Evolutionary conservation across 768 basidiomycete genomes (phyloP).

Genomic region (Chalciporus pseudorubinellus): DNA sequence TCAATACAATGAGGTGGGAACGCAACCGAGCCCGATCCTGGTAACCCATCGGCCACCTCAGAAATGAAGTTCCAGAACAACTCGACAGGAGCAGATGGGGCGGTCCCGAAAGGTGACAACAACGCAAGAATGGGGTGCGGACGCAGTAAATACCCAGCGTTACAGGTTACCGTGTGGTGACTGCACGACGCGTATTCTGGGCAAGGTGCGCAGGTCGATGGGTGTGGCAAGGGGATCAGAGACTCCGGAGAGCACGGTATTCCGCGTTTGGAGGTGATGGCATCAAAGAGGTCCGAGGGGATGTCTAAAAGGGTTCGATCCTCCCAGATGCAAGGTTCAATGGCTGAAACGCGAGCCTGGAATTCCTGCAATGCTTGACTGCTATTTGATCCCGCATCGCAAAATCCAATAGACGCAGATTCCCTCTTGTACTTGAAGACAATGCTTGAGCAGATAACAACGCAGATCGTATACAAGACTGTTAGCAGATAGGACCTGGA

Average conservation of each 20-base stretch:
- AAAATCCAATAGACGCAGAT: slow-evolving; percentile 74
- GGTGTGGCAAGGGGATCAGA: slow-evolving; percentile 52
- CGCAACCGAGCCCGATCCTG: slow-evolving; percentile 72
- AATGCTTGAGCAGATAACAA: slow-evolving; percentile 34
- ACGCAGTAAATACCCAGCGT: slow-evolving; percentile 62
- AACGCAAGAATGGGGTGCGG: slow-evolving; percentile 56
- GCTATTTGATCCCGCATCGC: slow-evolving; percentile 60
- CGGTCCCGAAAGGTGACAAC: slow-evolving; percentile 40
- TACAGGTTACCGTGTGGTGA: slow-evolving; percentile 57
- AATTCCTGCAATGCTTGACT: slow-evolving; percentile 54
- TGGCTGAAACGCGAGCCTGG: slow-evolving; percentile 43
- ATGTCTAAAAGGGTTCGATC: slow-evolving; percentile 48
- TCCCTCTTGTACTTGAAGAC: slow-evolving; percentile 58
- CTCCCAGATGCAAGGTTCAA: slow-evolving; percentile 55
- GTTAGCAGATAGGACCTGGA: slow-evolving; percentile 36
- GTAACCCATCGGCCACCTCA: slow-evolving; percentile 60
- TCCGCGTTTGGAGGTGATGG: slow-evolving; percentile 29
- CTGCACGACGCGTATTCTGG: slow-evolving; percentile 67
- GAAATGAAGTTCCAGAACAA: slow-evolving; percentile 48
- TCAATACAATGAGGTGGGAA: slow-evolving; percentile 74
- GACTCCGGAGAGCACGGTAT: slow-evolving; percentile 53
- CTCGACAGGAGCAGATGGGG: slow-evolving; percentile 39
- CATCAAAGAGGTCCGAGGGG: slow-evolving; percentile 25
- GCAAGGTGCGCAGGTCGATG: slow-evolving; percentile 69
- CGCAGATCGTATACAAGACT: slow-evolving; percentile 40